phyloP scores from a whole-genome alignment of 164 flowering plant genomes.

The Chimonanthus praecox region DNA sequence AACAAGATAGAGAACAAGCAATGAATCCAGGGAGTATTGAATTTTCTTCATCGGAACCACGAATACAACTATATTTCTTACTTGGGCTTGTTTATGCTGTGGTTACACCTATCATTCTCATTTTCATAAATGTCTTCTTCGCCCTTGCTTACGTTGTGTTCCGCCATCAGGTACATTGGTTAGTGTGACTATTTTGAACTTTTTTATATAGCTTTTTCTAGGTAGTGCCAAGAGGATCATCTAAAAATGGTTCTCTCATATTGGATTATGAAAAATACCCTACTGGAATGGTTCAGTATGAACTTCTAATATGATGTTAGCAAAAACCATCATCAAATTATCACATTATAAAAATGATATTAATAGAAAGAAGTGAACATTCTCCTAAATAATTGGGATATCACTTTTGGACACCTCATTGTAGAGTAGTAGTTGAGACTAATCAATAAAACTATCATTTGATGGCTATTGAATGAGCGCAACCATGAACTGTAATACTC shows the following conservation, averaged over 20 bases:
- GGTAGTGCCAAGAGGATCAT: neutral
- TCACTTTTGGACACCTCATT: no score
- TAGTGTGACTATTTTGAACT: neutral
- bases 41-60: constrained; percentile 64
- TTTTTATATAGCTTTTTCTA: neutral
- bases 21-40: constrained; percentile 76
- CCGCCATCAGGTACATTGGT: constrained; percentile 77
- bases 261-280: no score
- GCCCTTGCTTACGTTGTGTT: constrained; percentile 70
- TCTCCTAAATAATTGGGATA: no score
- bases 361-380: no score
- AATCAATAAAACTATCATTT: no score
- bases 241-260: neutral
- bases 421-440: no score
- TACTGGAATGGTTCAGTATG: no score
- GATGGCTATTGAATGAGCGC: no score
- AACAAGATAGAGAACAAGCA: constrained; percentile 68
- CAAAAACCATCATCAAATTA: no score
- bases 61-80: constrained; percentile 77
- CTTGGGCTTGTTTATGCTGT: constrained; percentile 76
- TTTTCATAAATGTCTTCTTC: constrained; percentile 85
- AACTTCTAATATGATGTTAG: no score
- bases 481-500: no score
- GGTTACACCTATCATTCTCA: constrained; percentile 79
- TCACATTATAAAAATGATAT: no score